Evolutionary conservation across 495 filamentous ascomycete genomes (phyloP).

Genomic region (Penicillium odoratum): DNA sequence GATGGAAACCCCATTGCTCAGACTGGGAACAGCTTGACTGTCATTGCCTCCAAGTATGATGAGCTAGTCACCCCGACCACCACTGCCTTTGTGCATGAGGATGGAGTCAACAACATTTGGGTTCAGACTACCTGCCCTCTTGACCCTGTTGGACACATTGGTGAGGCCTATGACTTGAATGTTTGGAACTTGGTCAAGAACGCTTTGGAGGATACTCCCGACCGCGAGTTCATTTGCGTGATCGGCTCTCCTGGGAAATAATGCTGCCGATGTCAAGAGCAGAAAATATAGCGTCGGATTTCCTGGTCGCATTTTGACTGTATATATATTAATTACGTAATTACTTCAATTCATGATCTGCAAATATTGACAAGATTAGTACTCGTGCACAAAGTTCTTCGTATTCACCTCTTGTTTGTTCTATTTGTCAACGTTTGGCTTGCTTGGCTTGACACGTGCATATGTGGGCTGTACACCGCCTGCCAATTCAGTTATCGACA

Average conservation of each 20-base stretch:
- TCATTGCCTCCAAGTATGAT: slow-evolving; percentile 50
- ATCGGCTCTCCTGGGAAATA: slow-evolving; percentile 41
- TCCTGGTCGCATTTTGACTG: neutral
- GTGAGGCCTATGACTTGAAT: slow-evolving; percentile 53
- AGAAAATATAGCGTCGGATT: neutral
- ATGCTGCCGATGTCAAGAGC: neutral
- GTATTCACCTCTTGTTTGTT: neutral
- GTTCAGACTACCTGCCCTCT: slow-evolving; percentile 49
- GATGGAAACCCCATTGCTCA: slow-evolving; percentile 48
- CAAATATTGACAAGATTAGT: no score
- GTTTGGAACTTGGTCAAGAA: slow-evolving; percentile 57
- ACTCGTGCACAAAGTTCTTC: no score
- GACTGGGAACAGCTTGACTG: slow-evolving; percentile 46
- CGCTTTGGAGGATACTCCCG: slow-evolving; percentile 43
- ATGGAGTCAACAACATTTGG: slow-evolving; percentile 44
- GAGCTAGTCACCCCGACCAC: slow-evolving; percentile 48
- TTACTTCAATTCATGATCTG: neutral
- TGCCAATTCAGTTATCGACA: neutral
- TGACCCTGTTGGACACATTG: slow-evolving; percentile 53
- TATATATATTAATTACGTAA: neutral
- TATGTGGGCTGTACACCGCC: neutral
- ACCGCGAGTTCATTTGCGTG: slow-evolving; percentile 37
- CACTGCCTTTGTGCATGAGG: slow-evolving; percentile 47
- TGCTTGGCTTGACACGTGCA: neutral
- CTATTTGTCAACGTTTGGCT: neutral